phyloP scores from a whole-genome alignment of 2,329 filamentous ascomycete species.

The Fusarium sulawesiense region DNA sequence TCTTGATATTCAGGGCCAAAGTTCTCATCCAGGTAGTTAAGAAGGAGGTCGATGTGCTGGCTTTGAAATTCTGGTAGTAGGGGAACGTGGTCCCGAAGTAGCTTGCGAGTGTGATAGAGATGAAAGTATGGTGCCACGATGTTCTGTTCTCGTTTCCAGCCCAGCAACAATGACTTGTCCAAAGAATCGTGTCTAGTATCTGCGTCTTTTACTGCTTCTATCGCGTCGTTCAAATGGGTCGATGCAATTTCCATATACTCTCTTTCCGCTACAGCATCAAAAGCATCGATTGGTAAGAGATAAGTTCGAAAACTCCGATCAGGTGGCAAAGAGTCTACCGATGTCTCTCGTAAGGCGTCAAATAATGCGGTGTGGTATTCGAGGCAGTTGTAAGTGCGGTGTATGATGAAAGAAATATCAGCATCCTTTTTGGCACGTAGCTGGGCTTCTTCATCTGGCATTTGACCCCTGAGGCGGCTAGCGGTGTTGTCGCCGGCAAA shows the following conservation, averaged over 20 bases:
- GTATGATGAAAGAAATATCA: not conserved
- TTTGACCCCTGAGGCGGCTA: not conserved
- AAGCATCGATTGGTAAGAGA: not conserved
- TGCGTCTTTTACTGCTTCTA: not conserved
- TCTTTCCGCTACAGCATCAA: not conserved
- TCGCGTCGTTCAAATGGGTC: not conserved
- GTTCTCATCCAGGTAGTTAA: fast-evolving
- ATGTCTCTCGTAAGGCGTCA: not conserved
- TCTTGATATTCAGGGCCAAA: not conserved
- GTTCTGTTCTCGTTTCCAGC: not conserved
- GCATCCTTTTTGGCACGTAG: not conserved
- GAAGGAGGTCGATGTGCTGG: fast-evolving
- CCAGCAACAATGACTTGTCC: not conserved
- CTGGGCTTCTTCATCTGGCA: not conserved
- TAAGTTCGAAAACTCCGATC: fast-evolving
- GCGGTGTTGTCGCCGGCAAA: not conserved
- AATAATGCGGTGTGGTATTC: not conserved
- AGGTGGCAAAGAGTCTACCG: too few species aligned
- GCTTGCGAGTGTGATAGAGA: not conserved
- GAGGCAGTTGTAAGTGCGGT: not conserved
- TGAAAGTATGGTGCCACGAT: not conserved
- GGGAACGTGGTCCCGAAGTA: not conserved
- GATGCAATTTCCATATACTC: not conserved
- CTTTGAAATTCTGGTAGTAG: fast-evolving
- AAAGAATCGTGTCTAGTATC: not conserved